A percentile compares a stretch with the other conserved stretches of the same genome.
These are phyloP conservation scores for Wickerhamiella dianesei DNA, from an alignment of 805 yeast genomes.

Conservation along the genomic window DNA sequence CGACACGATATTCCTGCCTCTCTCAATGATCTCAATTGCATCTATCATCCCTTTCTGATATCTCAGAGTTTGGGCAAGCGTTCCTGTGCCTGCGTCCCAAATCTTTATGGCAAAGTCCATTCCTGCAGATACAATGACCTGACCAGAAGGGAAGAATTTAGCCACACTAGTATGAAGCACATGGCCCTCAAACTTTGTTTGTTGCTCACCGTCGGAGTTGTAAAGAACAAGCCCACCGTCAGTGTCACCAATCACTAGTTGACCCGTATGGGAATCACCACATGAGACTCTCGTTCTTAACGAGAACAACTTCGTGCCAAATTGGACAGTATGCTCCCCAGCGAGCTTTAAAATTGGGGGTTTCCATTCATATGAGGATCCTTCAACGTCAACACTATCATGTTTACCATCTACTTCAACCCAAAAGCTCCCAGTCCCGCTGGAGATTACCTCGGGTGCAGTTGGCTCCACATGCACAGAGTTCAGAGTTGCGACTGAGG, in stretches of 20 bases:
- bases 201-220: conserved; percentile 23
- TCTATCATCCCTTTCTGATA: conserved; percentile 40
- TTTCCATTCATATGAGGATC: background rate
- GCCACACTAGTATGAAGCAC: conserved; percentile 32
- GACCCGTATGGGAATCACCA: conserved; percentile 7
- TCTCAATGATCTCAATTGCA: conserved; percentile 39
- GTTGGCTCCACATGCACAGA: background rate
- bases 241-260: conserved; percentile 6
- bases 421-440: background rate
- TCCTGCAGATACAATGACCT: conserved; percentile 47
- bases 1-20: conserved; percentile 55
- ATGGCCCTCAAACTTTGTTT: conserved; percentile 37
- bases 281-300: conserved; percentile 1
- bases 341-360: background rate
- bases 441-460: background rate
- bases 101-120: conserved; percentile 45
- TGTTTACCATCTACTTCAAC: background rate
- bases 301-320: background rate
- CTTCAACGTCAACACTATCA: background rate
- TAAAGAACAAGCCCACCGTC: conserved; percentile 14
- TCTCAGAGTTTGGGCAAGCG: conserved; percentile 36
- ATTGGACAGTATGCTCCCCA: background rate
- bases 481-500: background rate
- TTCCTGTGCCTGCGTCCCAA: conserved; percentile 42
- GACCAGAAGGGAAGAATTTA: conserved; percentile 48